Evolutionary conservation across 2,329 filamentous ascomycete species (phyloP).

Genomic region (Sordariomycetes sp.): DNA sequence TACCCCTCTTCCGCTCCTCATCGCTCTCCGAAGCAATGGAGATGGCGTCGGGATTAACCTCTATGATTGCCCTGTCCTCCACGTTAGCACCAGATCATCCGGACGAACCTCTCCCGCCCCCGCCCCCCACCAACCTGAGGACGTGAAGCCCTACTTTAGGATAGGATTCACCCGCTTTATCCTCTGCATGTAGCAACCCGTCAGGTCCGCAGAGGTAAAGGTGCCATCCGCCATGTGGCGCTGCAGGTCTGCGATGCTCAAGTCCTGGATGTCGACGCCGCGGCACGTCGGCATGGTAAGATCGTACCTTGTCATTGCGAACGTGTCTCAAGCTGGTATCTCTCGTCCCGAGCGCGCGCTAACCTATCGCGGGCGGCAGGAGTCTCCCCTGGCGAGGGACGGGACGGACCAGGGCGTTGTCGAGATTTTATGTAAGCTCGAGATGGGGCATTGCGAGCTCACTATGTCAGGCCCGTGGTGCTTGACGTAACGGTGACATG

Average conservation of each 20-base stretch:
- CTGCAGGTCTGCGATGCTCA: slow-evolving; percentile 1
- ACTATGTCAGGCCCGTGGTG: no score
- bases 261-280: neutral
- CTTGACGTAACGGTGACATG: neutral
- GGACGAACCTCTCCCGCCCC: no score
- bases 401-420: neutral
- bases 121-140: no score
- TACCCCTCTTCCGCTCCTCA: slow-evolving; percentile 40
- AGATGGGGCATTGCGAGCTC: neutral
- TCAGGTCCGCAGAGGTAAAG: neutral
- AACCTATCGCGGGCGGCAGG: no score
- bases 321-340: no score
- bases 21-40: slow-evolving; percentile 48
- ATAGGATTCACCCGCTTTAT: neutral
- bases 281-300: neutral
- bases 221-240: neutral
- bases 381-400: no score
- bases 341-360: no score
- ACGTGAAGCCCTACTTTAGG: no score
- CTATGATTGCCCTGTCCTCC: slow-evolving; percentile 38
- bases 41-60: slow-evolving; percentile 55
- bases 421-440: neutral
- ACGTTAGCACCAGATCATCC: no score
- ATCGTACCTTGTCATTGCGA: neutral
- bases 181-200: neutral